Evolutionary conservation across 768 basidiomycete genomes (phyloP), one percentile per base, ranked within the genome.

Genomic region (Auricularia sp.): DNA sequence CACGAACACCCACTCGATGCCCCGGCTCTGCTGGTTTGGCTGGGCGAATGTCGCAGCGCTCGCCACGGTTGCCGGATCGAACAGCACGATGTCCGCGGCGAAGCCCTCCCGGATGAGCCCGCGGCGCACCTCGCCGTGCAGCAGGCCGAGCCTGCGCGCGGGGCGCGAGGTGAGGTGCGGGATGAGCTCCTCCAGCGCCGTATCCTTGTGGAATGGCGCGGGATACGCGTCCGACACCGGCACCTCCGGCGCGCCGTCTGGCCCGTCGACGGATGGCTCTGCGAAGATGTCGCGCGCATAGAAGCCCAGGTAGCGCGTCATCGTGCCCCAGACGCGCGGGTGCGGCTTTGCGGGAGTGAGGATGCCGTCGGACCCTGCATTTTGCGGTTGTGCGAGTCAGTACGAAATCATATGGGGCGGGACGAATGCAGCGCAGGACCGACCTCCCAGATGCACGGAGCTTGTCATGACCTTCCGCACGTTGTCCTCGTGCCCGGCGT

Each of bases 401-500:
- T 29, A 29, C 29, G 29, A 29, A 29, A 29, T 29, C 29, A 29
- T 29, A 29, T 29, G 29, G 1, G 29, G 3, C 29, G 29, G 29
- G 29, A 29, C 39, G 39, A 14, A 42, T 14, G 8, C 39, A 42
- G 39, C 8, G 8, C 8, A 7, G 12, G 39, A 42, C 39, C 69
- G 71, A 14, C 73, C 73, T 1, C 67, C 64, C 64, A 68, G 70
- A 62, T 74, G 73, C n/a, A 64, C 66, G 33, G 66, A 67, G 63
- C 73, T 71, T 33, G 61, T 58, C 70, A 74, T 70, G 33, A 74
- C 73, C 53, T 43, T 34, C 63, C 66, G 65, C 16, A 74, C 73
- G 62, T 74, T 74, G 63, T 72, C 71, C 64, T 74, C 73, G 59
- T 73, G 67, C 1, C 72, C 73, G 8, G 70, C 67, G 64, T 74